Conservation (phyloP, 2,329 filamentous ascomycete genomes). For the Elsinoe necatrix region DNA sequence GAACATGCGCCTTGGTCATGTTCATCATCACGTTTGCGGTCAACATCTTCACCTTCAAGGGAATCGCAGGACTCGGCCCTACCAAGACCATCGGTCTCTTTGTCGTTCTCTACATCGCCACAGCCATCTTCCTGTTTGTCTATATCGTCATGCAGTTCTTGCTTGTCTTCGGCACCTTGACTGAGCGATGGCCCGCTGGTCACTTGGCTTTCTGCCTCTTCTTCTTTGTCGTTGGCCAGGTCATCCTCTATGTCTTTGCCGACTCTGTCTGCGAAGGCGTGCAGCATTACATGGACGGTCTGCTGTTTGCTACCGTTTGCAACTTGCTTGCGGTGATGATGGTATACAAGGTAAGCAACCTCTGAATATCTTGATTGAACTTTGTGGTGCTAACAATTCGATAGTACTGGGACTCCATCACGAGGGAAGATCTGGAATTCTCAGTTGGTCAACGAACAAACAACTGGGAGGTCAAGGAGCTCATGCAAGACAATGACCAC, state of each 20-base stretch:
- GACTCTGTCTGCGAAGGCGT: constrained; percentile 72
- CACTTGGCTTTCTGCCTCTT: constrained; percentile 85
- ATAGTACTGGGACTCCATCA: constrained; percentile 98
- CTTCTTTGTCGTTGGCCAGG: constrained; percentile 87
- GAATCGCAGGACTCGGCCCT: constrained; percentile 76
- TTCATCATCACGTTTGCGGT: constrained; percentile 83
- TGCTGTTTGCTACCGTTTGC: constrained; percentile 90
- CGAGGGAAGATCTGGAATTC: constrained; percentile 95
- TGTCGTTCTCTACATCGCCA: constrained; percentile 83
- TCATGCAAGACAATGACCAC: constrained; percentile 75
- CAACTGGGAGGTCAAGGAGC: constrained; percentile 97
- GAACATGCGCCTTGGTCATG: constrained; percentile 66
- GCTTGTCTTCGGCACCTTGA: constrained; percentile 78
- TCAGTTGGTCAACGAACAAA: constrained; percentile 91
- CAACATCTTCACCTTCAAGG: constrained; percentile 84
- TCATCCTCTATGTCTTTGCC: constrained; percentile 86
- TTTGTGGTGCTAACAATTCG: background rate
- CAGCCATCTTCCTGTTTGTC: constrained; percentile 74
- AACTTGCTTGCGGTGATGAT: constrained; percentile 97
- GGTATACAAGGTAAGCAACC: constrained; percentile 77
- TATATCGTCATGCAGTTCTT: constrained; percentile 84
- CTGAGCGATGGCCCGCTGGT: constrained; percentile 91
- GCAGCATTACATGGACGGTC: constrained; percentile 85
- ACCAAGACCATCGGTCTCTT: constrained; percentile 84
- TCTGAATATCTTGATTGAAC: background rate